These are phyloP conservation scores for Phialophora chinensis DNA, from an alignment of 2,329 filamentous ascomycete species.

Conservation along the genomic window DNA sequence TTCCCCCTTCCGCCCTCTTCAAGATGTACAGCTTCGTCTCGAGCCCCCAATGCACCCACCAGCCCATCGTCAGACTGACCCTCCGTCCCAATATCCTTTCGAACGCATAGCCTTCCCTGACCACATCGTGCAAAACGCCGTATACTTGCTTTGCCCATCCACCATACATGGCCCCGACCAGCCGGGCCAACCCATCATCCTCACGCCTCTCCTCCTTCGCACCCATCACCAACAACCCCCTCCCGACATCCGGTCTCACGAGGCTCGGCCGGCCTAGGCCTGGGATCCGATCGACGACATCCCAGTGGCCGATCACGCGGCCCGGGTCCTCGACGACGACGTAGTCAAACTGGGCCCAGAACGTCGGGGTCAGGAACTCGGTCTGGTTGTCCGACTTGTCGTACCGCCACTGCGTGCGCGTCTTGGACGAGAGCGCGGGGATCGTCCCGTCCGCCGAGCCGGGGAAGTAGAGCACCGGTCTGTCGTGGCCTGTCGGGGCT, in stretches of 20 bases:
- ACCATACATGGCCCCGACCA: slow-evolving; percentile 39
- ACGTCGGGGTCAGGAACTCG: slow-evolving; percentile 55
- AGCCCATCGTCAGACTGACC: slow-evolving; percentile 52
- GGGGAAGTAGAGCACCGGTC: slow-evolving; percentile 34
- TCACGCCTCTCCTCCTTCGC: slow-evolving; percentile 33
- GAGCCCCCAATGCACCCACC: slow-evolving; percentile 62
- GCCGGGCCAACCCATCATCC: slow-evolving; percentile 44
- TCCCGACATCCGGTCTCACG: slow-evolving; percentile 51
- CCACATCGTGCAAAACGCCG: slow-evolving; percentile 42
- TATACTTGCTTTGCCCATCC: slow-evolving; percentile 27
- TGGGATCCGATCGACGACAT: slow-evolving; percentile 56
- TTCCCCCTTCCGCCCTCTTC: slow-evolving; percentile 41
- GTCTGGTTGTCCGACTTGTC: slow-evolving; percentile 64
- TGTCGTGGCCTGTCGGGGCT: slow-evolving; percentile 23
- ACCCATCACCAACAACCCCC: slow-evolving; percentile 38
- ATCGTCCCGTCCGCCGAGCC: slow-evolving; percentile 38
- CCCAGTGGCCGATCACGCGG: slow-evolving; percentile 59
- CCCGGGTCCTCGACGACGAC: slow-evolving; percentile 60
- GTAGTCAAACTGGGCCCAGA: slow-evolving; percentile 67
- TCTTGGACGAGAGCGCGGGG: slow-evolving; percentile 29
- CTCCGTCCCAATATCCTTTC: slow-evolving; percentile 40
- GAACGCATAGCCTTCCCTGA: slow-evolving; percentile 41
- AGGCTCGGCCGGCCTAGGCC: slow-evolving; percentile 59
- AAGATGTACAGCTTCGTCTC: slow-evolving; percentile 61
- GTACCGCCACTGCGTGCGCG: slow-evolving; percentile 56